phyloP scores from a whole-genome alignment of 305 asterid species.

The Solanum aculeatissimum region DNA sequence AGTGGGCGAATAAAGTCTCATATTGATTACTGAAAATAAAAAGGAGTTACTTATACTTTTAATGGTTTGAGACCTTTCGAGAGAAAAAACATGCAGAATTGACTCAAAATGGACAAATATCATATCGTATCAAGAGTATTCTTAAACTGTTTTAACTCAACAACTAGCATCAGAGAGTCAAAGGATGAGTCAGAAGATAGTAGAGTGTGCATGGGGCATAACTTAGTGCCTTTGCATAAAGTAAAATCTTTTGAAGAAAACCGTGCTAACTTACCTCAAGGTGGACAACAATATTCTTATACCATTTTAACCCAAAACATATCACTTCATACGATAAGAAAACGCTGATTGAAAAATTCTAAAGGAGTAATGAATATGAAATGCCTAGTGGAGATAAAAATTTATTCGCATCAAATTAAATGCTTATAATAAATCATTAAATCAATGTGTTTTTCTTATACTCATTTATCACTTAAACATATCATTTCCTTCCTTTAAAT shows the following conservation, averaged over 20 bases:
- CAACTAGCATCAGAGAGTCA: neutral
- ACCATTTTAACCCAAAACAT: neutral
- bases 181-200: neutral
- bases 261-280: accelerated
- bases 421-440: neutral
- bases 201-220: neutral
- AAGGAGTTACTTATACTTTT: neutral
- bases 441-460: neutral
- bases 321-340: neutral
- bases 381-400: neutral
- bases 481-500: neutral
- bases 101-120: neutral
- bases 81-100: neutral
- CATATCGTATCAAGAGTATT: neutral
- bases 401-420: no score
- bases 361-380: neutral
- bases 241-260: neutral
- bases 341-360: neutral
- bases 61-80: neutral
- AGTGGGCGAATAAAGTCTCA: neutral
- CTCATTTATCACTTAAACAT: neutral
- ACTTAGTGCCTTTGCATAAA: neutral
- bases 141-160: neutral
- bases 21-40: neutral
- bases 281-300: neutral